A percentile compares a stretch with the other conserved stretches of the same genome.
These are phyloP conservation scores for Fusarium sp. DNA, from an alignment of 2,329 filamentous ascomycete genomes.

Conservation along the genomic window DNA sequence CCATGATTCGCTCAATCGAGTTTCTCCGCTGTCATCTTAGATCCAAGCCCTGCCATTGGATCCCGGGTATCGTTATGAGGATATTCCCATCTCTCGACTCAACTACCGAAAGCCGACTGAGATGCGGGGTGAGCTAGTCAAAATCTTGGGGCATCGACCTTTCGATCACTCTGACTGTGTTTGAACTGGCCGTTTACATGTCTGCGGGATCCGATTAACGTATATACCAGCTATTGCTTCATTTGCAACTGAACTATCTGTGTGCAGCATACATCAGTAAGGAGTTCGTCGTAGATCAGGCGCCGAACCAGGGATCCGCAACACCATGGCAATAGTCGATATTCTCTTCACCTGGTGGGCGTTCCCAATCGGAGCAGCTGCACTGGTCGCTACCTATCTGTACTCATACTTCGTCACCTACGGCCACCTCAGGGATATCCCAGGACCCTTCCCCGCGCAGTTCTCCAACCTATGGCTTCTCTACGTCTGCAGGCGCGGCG, in stretches of 20 bases:
- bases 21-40: background rate
- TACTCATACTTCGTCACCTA: slow-evolving; percentile 71
- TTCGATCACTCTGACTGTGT: background rate
- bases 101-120: slow-evolving; percentile 14
- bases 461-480: slow-evolving; percentile 88
- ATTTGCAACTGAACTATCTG: background rate
- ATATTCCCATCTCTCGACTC: background rate
- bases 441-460: slow-evolving; percentile 71
- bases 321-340: slow-evolving; percentile 49
- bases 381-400: slow-evolving; percentile 67
- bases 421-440: slow-evolving; percentile 64
- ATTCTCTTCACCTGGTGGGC: slow-evolving; percentile 60
- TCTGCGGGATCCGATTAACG: background rate
- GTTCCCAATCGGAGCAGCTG: slow-evolving; percentile 59
- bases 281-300: background rate
- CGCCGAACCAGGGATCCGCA: background rate
- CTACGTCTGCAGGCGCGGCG: slow-evolving; percentile 72
- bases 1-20: slow-evolving; percentile 15
- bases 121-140: slow-evolving; percentile 26
- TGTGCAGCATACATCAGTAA: background rate
- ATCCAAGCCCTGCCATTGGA: slow-evolving; percentile 1
- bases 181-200: background rate
- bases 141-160: background rate
- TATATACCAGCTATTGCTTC: background rate
- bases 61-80: slow-evolving; percentile 1